Percentiles rank a stretch among this genome's conserved stretches.
Evolutionary conservation across 345 rosid species (phyloP).

Genomic region (Cardamine chenopodiifolia): DNA sequence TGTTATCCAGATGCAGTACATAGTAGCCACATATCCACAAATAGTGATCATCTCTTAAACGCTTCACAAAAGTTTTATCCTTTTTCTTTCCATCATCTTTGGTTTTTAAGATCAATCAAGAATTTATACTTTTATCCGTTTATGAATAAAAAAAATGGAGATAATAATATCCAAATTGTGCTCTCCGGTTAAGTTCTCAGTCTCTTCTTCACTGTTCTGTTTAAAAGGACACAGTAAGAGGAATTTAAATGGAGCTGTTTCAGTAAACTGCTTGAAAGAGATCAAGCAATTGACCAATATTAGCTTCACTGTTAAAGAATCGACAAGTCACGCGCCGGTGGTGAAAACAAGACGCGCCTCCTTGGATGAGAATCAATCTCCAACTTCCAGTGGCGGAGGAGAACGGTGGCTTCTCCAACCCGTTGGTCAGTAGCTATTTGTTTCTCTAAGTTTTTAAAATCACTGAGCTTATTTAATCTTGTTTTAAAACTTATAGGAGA

Average conservation of each 20-base stretch:
- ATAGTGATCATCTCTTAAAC: constrained; percentile 3
- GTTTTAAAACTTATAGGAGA: constrained; percentile 54
- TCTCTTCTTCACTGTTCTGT: constrained; percentile 39
- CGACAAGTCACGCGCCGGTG: constrained; percentile 30
- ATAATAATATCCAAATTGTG: constrained; percentile 39
- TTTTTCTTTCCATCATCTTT: not conserved
- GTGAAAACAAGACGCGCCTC: constrained; percentile 48
- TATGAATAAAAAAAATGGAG: constrained; percentile 39
- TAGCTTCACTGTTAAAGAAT: constrained; percentile 12
- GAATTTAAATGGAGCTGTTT: constrained; percentile 28
- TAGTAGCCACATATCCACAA: constrained; percentile 52
- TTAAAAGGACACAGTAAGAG: constrained; percentile 40
- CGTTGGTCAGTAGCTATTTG: constrained; percentile 50
- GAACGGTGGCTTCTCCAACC: constrained; percentile 87
- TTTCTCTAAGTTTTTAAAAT: not conserved
- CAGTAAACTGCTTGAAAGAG: constrained; percentile 36
- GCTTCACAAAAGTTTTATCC: not conserved
- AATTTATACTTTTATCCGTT: not conserved
- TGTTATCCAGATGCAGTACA: constrained; percentile 44
- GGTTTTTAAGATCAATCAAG: constrained; percentile 2
- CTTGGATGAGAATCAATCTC: constrained; percentile 39
- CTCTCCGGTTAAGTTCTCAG: constrained; percentile 35
- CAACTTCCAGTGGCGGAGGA: constrained; percentile 37
- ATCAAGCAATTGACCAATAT: constrained; percentile 15
- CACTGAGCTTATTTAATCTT: not conserved